Percentiles rank a stretch among this genome's conserved stretches.
Conservation (phyloP, 257 asterid genomes). For the Jacaranda copaia region DNA sequence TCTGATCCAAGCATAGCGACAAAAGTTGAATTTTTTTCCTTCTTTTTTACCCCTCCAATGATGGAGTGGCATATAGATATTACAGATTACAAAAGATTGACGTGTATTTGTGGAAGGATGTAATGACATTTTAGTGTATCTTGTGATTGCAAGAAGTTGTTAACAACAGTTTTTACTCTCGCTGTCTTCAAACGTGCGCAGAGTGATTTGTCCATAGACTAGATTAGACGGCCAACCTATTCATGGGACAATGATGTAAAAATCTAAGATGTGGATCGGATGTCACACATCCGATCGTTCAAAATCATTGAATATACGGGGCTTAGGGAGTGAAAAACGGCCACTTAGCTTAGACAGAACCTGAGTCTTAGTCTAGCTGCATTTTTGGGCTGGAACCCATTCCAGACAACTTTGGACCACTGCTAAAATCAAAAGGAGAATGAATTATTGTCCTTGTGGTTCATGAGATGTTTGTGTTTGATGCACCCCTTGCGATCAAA, state of each 20-base stretch:
- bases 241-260: neutral
- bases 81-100: slow-evolving; percentile 16
- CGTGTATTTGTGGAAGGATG: slow-evolving; percentile 34
- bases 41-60: slow-evolving; percentile 19
- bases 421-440: neutral
- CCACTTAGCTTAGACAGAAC: too few relatives aligned
- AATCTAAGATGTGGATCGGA: neutral
- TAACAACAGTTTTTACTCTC: neutral
- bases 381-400: too few relatives aligned
- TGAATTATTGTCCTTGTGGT: slow-evolving; percentile 5
- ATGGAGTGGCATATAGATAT: slow-evolving; percentile 34
- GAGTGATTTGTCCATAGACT: neutral
- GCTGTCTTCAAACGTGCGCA: neutral
- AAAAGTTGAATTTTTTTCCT: neutral
- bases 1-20: neutral
- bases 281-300: neutral
- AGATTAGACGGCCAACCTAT: neutral
- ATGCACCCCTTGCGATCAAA: neutral
- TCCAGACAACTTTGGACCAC: too few relatives aligned
- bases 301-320: too few relatives aligned
- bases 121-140: slow-evolving; percentile 19
- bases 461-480: neutral
- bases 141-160: slow-evolving; percentile 2
- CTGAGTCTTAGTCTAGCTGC: too few relatives aligned
- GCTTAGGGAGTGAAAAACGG: too few relatives aligned